A percentile compares a stretch with the other conserved stretches of the same genome.
phyloP scores from a whole-genome alignment of 176 grass and related monocot species.

The Phoenix roebelenii region DNA sequence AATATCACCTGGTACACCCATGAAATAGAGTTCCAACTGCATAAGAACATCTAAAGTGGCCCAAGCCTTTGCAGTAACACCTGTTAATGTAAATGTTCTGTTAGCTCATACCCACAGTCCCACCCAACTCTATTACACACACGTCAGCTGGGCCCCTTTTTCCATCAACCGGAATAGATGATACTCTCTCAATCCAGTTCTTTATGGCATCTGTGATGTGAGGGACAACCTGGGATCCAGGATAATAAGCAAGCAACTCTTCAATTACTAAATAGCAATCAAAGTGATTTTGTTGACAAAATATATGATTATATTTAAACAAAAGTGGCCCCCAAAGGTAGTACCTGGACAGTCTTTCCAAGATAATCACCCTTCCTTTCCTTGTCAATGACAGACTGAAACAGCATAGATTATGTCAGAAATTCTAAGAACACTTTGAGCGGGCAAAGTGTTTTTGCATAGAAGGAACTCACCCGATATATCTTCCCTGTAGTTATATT shows the following conservation, averaged over 20 bases:
- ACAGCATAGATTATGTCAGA: constrained; percentile 6
- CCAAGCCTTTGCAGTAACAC: too few relatives aligned
- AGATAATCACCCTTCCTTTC: constrained; percentile 91
- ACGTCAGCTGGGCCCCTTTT: constrained; percentile 66
- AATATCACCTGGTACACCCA: constrained; percentile 78
- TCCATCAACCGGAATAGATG: constrained; percentile 81
- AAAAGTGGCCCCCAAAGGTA: neutral
- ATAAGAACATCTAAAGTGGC: neutral
- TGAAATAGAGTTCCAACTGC: constrained; percentile 1
- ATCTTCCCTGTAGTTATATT: constrained; percentile 98
- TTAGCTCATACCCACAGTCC: constrained; percentile 75
- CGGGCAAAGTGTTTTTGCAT: neutral
- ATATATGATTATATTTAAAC: too few relatives aligned
- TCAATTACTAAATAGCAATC: too few relatives aligned
- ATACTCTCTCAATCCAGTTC: constrained; percentile 81
- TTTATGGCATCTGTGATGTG: constrained; percentile 98
- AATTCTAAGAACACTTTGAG: neutral
- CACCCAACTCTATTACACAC: constrained; percentile 94
- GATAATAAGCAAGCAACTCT: neutral
- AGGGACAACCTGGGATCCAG: constrained; percentile 65
- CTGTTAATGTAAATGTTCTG: neutral
- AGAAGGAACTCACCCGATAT: constrained; percentile 57
- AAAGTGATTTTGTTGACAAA: too few relatives aligned
- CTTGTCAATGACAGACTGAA: constrained; percentile 95
- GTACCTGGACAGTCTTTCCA: constrained; percentile 90